Evolutionary conservation across 768 basidiomycete genomes (phyloP).

Genomic region (Rhodotorula kratochvilovae): DNA sequence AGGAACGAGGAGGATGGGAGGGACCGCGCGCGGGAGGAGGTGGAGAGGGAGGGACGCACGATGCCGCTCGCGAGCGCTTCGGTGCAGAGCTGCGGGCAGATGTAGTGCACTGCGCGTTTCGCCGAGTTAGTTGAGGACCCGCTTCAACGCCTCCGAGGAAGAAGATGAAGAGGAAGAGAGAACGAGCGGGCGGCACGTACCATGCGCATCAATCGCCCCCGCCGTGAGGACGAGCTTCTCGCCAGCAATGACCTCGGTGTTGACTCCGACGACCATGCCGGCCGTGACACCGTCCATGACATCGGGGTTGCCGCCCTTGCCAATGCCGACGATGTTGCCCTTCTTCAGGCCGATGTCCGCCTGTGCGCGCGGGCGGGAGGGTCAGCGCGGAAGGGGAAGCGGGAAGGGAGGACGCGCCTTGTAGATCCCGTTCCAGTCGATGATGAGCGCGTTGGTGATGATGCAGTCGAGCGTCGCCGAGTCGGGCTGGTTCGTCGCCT

Average conservation of each 20-base stretch:
- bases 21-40: too few relatives aligned
- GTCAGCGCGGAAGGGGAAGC: neutral
- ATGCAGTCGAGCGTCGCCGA: constrained; percentile 75
- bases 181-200: constrained; percentile 45
- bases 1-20: neutral
- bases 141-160: too few relatives aligned
- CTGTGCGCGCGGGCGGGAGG: constrained; percentile 49
- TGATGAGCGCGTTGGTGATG: constrained; percentile 88
- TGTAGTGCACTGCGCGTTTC: constrained; percentile 69
- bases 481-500: constrained; percentile 68
- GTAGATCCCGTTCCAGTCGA: constrained; percentile 94
- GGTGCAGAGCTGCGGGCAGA: constrained; percentile 84
- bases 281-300: constrained; percentile 75
- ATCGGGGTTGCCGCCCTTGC: constrained; percentile 97
- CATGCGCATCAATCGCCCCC: constrained; percentile 83
- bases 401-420: constrained; percentile 57
- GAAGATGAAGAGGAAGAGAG: too few relatives aligned
- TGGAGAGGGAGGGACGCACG: neutral
- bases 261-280: constrained; percentile 73
- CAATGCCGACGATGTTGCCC: constrained; percentile 67
- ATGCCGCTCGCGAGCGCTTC: constrained; percentile 52
- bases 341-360: constrained; percentile 90
- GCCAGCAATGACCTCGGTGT: constrained; percentile 92
- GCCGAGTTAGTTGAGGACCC: too few relatives aligned
- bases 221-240: constrained; percentile 92